phyloP scores from a whole-genome alignment of 257 asterid genomes.

The Ilex aquifolium region DNA sequence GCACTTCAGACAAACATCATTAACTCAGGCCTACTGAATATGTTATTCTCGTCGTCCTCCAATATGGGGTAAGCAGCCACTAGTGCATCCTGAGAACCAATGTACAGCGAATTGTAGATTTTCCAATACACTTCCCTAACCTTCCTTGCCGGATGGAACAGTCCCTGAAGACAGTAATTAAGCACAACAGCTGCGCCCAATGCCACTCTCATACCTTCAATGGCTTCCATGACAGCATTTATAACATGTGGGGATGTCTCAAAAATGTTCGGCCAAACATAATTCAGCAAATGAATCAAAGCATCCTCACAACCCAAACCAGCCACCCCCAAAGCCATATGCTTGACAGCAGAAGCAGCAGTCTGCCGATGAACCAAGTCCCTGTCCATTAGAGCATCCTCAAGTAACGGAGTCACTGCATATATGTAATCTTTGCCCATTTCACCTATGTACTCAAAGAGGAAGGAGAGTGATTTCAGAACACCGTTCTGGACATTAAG shows the following conservation, averaged over 20 bases:
- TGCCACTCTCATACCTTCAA: conserved; percentile 94
- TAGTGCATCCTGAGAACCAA: conserved; percentile 82
- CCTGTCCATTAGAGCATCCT: conserved; percentile 91
- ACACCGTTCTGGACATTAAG: conserved; percentile 94
- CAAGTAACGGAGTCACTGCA: conserved; percentile 82
- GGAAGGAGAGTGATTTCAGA: conserved; percentile 73
- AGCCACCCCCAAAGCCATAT: conserved; percentile 87
- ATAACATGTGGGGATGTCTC: conserved; percentile 91
- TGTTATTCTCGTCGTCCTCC: conserved; percentile 61
- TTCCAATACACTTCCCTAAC: conserved; percentile 95
- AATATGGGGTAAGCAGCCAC: conserved; percentile 83
- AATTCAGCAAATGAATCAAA: conserved; percentile 65
- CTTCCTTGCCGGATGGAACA: conserved; percentile 91
- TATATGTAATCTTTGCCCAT: conserved; percentile 94
- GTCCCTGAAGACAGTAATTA: conserved; percentile 82
- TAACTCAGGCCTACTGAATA: conserved; percentile 66
- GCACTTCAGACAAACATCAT: conserved; percentile 54
- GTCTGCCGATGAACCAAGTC: conserved; percentile 85
- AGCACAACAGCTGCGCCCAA: conserved; percentile 73
- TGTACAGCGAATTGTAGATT: conserved; percentile 72
- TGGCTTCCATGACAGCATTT: conserved; percentile 85
- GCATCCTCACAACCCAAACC: conserved; percentile 95
- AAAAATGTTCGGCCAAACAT: conserved; percentile 85
- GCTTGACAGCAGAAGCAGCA: conserved; percentile 90
- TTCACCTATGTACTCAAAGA: conserved; percentile 84